These are phyloP conservation scores for Pythium dissimile DNA, from an alignment of 352 stramenopile genomes.

Conservation along the genomic window DNA sequence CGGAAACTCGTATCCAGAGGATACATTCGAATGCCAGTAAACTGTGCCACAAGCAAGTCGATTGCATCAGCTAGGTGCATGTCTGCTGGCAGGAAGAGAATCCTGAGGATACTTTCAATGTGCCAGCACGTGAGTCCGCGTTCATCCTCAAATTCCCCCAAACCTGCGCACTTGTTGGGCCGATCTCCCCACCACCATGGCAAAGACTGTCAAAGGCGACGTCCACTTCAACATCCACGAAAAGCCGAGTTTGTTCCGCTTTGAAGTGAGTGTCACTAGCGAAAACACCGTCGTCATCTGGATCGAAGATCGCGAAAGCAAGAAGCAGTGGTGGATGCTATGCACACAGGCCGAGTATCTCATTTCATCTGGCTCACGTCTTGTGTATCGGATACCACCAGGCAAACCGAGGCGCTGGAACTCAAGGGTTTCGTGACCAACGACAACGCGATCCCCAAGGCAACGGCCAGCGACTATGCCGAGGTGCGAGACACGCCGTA, in stretches of 20 bases:
- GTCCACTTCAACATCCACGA: neutral
- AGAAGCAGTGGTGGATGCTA: constrained; percentile 8
- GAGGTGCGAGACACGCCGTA: neutral
- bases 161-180: no score
- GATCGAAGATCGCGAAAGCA: constrained; percentile 10
- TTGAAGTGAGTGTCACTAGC: constrained; percentile 5
- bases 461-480: constrained; percentile 4
- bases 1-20: no score
- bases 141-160: no score
- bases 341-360: neutral
- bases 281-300: constrained; percentile 12
- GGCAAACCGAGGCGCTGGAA: neutral
- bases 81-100: no score
- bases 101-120: no score
- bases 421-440: constrained; percentile 5
- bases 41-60: no score
- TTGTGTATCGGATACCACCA: neutral
- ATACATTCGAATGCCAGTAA: no score
- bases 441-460: constrained; percentile 12
- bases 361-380: neutral
- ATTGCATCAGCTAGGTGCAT: no score
- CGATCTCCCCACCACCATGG: no score
- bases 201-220: neutral
- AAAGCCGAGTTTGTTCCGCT: neutral
- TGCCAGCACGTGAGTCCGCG: no score